Evolutionary conservation across 2,329 filamentous ascomycete genomes (phyloP), one percentile per base, ranked within the genome.

Genomic region (Beauveria brongniartii): DNA sequence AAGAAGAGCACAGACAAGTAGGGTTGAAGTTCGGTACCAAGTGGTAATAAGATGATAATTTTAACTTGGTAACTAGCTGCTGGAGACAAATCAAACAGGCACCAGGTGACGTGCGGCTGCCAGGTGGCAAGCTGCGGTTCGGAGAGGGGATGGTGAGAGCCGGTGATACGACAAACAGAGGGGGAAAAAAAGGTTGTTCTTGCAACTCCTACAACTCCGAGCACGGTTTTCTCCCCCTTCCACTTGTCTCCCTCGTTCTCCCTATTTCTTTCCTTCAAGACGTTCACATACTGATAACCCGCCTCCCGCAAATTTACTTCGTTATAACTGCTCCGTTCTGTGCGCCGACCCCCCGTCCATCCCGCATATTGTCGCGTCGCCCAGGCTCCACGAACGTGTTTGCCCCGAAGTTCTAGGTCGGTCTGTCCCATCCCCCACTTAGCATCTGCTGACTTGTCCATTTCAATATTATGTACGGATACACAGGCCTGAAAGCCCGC

Each of bases 31-130:
- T 6, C 16, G 24, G 16, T 24, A 37, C 34, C 34, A 5, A 5
- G 55, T 20, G 40, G 40, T n/a, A 41, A 28, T n/a, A 50, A 28
- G 28, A 14, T 52, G 47, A 59, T 51, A 22, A 34, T 44, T 44
- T 43, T 22, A 59, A 52, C 40, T 43, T 14, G 7, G 40, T 44
- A 51, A 28, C 12, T 52, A 24, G 24, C 40, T 57, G 26, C 41
- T 47, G 22, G 18, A 18, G 34, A 58, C 34, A 51, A 58, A 44
- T 26, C 47, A 51, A 52, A 52, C 37, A 43, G 37, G 37, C 56
- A 52, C 34, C 46, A 24, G 44, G 47, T 52, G 56, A 40, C 56
- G 47, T 48, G 56, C 24, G 46, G 56, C 56, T 59, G 37, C 37
- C 47, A 34, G 56, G 47, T 59, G 56, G 56, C 56, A 48, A 52